Conservation (phyloP, 164 flowering plant species). For the Liriodendron chinense region DNA sequence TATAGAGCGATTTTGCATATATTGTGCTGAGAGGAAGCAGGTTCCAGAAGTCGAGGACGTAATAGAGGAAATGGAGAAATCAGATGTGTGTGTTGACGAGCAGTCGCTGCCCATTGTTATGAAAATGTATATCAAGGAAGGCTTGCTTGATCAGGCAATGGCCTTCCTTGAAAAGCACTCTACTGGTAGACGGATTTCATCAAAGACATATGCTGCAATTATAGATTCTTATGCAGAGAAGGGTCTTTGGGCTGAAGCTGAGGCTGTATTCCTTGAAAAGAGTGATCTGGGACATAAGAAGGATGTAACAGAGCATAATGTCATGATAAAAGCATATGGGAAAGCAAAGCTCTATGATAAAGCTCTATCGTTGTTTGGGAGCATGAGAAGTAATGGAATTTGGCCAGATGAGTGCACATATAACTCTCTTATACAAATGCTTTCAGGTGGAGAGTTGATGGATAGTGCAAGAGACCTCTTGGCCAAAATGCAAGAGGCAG, state of each 20-base stretch:
- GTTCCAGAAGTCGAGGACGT: constrained; percentile 59
- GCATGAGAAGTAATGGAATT: constrained; percentile 73
- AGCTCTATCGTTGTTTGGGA: constrained; percentile 65
- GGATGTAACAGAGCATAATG: constrained; percentile 70
- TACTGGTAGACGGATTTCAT: constrained; percentile 30
- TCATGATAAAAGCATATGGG: constrained; percentile 92
- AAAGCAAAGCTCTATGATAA: constrained; percentile 69
- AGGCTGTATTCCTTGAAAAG: constrained; percentile 53
- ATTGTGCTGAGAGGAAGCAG: constrained; percentile 63
- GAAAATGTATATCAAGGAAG: constrained; percentile 62
- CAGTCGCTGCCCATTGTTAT: constrained; percentile 67
- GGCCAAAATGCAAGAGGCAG: constrained; percentile 65
- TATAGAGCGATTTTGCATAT: constrained; percentile 59
- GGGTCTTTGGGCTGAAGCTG: constrained; percentile 85
- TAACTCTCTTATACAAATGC: constrained; percentile 84
- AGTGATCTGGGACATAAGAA: constrained; percentile 39
- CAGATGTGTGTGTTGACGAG: constrained; percentile 48
- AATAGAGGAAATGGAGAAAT: constrained; percentile 62
- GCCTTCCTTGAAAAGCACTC: constrained; percentile 36
- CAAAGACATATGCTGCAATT: constrained; percentile 62
- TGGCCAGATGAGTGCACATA: constrained; percentile 95
- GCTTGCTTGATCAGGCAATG: constrained; percentile 49
- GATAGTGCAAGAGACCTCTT: constrained; percentile 56
- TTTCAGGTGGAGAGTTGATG: constrained; percentile 56
- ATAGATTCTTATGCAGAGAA: constrained; percentile 82